Evolutionary conservation across 2,329 filamentous ascomycete species (phyloP), one percentile per base, ranked within the genome.

Genomic region (Niveomyces coronatus): DNA sequence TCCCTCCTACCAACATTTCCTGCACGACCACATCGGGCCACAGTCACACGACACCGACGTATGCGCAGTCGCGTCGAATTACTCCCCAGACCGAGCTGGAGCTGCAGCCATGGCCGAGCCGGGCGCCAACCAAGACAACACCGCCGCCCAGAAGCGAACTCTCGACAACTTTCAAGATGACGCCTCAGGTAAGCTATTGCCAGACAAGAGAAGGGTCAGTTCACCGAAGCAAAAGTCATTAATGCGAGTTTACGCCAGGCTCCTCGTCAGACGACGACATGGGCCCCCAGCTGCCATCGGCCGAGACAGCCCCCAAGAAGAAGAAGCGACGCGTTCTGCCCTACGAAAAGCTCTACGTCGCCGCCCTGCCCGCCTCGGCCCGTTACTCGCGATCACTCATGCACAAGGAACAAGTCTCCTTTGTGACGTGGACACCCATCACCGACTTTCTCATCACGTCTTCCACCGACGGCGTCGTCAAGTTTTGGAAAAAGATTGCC

Each of bases 401-500:
- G 93, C 91, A 98, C 71, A 88, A 89, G 64, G 91, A 98, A 49
- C 87, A 94, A 62, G 64, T 98, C 35, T 76, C 82, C 41, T 96
- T 88, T 53, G 76, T 85, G 45, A 93, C 81, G 10, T 79, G 94
- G 57, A 94, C 93, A 1, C 88, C 88, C 1, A 67, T 82, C 43
- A 95, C 89, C 43, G 91, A 96, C 49, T 98, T 98, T 55, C 69
- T 98, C 26, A 91, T 98, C 45, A 98, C 91, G 1, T 85, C 84
- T 44, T 96, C 91, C 0, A 65, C 85, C 30, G 91, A 98, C 55
- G 93, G 93, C n/a, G 82, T 89, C 1, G 89, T 96, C 49, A 98
- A 98, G 61, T 98, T 98, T 59, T 98, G 91, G 91, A 98, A 98
- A 66, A 98, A 98, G 65, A 75, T 84, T 46, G 80, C 77, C 2